Conservation (phyloP, 2,329 filamentous ascomycete genomes). For the Pestalotiopsis sp. region DNA sequence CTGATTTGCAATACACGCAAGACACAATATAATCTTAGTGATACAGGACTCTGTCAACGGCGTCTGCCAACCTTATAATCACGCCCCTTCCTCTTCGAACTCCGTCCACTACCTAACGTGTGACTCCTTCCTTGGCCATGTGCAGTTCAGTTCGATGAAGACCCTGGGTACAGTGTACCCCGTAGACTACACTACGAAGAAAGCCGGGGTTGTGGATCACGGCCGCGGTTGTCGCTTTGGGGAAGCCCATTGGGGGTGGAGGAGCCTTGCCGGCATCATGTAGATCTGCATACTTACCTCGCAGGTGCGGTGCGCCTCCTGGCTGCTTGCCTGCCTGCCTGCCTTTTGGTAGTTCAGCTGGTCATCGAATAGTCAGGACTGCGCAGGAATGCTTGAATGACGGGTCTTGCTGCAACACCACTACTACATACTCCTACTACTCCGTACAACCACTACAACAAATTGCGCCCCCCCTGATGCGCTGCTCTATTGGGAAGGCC, state of each 20-base stretch:
- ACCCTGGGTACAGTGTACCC: no score
- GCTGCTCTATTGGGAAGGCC: conserved; percentile 8
- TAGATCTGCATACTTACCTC: neutral
- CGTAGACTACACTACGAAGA: no score
- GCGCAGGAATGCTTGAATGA: neutral
- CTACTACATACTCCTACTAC: neutral
- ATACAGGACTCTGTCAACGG: no score
- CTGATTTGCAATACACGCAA: no score
- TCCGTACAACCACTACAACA: neutral
- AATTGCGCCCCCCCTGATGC: neutral
- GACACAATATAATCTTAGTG: no score
- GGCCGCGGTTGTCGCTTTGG: neutral
- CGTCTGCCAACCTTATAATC: no score
- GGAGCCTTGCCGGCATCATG: neutral
- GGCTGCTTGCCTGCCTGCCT: no score
- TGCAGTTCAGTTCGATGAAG: no score
- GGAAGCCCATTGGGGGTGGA: neutral
- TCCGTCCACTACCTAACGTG: no score
- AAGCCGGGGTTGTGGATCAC: neutral
- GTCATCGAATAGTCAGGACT: neutral
- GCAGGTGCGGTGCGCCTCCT: neutral
- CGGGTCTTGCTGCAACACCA: neutral
- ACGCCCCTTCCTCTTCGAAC: no score
- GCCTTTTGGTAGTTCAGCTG: no score
- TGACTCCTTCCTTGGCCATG: no score